Conservation (phyloP, 805 yeast species). For the Hanseniaspora guilliermondii region DNA sequence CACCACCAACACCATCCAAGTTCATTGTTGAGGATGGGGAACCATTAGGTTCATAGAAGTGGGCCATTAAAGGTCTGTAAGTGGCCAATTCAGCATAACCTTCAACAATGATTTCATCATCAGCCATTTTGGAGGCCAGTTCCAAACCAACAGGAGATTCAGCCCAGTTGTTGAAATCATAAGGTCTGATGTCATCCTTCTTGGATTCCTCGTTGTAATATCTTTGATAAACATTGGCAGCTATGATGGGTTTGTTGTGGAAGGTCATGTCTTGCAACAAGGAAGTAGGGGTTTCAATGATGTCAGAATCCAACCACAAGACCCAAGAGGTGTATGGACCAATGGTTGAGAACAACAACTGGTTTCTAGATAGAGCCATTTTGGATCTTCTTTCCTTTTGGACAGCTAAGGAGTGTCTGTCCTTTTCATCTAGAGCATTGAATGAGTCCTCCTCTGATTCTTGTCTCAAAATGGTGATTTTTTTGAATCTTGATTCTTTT, state of each 20-base stretch:
- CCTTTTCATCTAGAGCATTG: constrained; percentile 65
- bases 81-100: constrained; percentile 92
- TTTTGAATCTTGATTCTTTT: constrained; percentile 56
- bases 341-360: constrained; percentile 74
- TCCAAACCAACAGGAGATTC: constrained; percentile 69
- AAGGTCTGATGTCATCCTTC: constrained; percentile 57
- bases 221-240: constrained; percentile 89
- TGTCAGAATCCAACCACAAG: constrained; percentile 91
- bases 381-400: constrained; percentile 81
- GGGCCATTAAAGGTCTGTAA: constrained; percentile 89
- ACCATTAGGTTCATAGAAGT: constrained; percentile 57
- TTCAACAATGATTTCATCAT: constrained; percentile 88
- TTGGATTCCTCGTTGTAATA: constrained; percentile 49
- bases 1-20: constrained; percentile 96
- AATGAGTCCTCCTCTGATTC: constrained; percentile 56
- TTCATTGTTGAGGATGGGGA: constrained; percentile 57
- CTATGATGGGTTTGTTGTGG: constrained; percentile 76
- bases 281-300: constrained; percentile 73
- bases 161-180: constrained; percentile 94
- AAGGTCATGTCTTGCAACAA: constrained; percentile 75
- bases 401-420: constrained; percentile 73
- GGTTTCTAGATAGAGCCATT: constrained; percentile 92
- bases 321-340: constrained; percentile 91
- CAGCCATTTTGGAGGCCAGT: constrained; percentile 58
- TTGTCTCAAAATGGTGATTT: constrained; percentile 81